Evolutionary conservation across 768 basidiomycete species (phyloP).

Genomic region (Dendrothele bispora): DNA sequence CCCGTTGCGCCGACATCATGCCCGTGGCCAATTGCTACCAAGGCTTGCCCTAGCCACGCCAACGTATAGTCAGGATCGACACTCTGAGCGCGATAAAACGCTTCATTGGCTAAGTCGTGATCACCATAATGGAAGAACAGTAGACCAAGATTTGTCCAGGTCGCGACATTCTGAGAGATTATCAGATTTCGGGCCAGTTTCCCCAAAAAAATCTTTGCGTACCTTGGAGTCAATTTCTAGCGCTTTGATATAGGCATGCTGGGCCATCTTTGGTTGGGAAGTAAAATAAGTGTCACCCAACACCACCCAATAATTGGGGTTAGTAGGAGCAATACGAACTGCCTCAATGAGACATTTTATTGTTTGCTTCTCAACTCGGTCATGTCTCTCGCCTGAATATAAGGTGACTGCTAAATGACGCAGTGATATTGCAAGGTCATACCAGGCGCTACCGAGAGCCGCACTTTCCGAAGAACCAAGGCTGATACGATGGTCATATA

Average conservation of each 20-base stretch:
- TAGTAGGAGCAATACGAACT: constrained; percentile 68
- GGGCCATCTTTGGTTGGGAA: constrained; percentile 68
- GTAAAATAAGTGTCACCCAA: constrained; percentile 74
- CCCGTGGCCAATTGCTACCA: constrained; percentile 62
- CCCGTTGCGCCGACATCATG: constrained; percentile 62
- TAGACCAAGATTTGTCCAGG: constrained; percentile 89
- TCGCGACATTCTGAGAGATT: constrained; percentile 54
- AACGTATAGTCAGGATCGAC: constrained; percentile 87
- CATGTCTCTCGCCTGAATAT: constrained; percentile 26
- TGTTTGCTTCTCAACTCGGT: constrained; percentile 40
- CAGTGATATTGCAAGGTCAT: constrained; percentile 70
- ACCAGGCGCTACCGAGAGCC: constrained; percentile 60
- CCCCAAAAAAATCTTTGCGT: constrained; percentile 15
- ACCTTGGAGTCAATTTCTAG: constrained; percentile 87
- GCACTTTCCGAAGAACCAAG: constrained; percentile 53
- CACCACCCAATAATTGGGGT: constrained; percentile 79
- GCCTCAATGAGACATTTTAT: constrained; percentile 66
- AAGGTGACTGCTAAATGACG: constrained; percentile 43
- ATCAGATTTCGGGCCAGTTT: not conserved
- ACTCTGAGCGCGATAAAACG: constrained; percentile 84
- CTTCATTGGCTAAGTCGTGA: constrained; percentile 79
- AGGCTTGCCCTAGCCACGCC: constrained; percentile 90
- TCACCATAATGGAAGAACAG: constrained; percentile 83
- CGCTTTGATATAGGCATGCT: constrained; percentile 90
- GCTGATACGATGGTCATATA: constrained; percentile 61